Conservation (phyloP, 192 early-diverging fungal species). For the Globomyces pollinis-pini region DNA sequence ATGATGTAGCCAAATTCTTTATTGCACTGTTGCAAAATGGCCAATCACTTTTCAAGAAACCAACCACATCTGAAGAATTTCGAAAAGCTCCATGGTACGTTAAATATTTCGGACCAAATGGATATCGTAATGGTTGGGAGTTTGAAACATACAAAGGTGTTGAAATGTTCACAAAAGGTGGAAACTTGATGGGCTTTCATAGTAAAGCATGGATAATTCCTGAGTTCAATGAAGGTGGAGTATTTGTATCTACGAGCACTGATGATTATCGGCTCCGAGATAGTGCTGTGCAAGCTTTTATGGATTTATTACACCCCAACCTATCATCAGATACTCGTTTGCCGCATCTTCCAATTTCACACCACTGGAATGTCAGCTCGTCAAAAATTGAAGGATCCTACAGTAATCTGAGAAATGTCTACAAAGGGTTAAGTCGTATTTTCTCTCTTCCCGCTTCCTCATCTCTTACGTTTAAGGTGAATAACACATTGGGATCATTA, state of each 20-base stretch:
- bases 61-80: background rate
- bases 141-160: background rate
- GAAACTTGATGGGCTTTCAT: background rate
- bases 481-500: too few species aligned
- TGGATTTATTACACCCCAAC: background rate
- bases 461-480: too few species aligned
- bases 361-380: background rate
- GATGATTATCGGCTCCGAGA: background rate
- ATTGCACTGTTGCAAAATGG: background rate
- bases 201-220: background rate
- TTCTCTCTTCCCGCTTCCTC: too few species aligned
- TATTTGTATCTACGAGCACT: background rate
- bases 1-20: constrained; percentile 1
- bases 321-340: background rate
- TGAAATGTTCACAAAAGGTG: background rate
- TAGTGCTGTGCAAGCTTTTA: too few species aligned
- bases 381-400: background rate
- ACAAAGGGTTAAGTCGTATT: background rate
- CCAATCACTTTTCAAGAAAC: background rate
- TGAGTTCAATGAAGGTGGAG: background rate
- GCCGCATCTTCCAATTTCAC: too few species aligned
- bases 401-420: background rate
- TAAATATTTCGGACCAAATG: background rate
- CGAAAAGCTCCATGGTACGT: background rate
- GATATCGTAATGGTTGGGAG: background rate